Evolutionary conservation across 1,139 yeast species (phyloP).

Genomic region (Taiozyma onychis): DNA sequence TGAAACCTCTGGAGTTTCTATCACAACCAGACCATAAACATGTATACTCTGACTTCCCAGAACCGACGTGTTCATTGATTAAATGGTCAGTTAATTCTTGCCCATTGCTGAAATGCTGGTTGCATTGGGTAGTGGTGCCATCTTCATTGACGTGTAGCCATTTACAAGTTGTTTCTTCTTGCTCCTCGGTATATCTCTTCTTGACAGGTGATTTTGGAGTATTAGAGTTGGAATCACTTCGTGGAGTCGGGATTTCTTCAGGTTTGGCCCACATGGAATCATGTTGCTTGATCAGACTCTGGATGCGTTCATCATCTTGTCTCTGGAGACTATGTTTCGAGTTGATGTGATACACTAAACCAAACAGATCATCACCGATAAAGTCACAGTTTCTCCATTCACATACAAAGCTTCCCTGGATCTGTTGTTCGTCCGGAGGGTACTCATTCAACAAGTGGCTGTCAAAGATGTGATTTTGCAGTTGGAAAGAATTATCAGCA

Average conservation of each 20-base stretch:
- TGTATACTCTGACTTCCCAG: constrained; percentile 61
- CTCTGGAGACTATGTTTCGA: constrained; percentile 33
- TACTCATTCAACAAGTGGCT: constrained; percentile 44
- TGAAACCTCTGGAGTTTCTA: constrained; percentile 55
- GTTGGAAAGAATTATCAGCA: constrained; percentile 36
- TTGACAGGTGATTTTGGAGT: not conserved
- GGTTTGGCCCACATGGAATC: not conserved
- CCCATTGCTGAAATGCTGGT: constrained; percentile 40
- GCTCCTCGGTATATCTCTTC: not conserved
- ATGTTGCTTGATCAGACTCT: not conserved
- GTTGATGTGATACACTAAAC: constrained; percentile 56
- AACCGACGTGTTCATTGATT: constrained; percentile 59
- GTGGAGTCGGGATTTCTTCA: not conserved
- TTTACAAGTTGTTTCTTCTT: constrained; percentile 17
- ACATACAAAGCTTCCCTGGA: constrained; percentile 36
- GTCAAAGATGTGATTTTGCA: constrained; percentile 52
- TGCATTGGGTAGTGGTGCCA: constrained; percentile 33
- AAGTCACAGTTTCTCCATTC: constrained; percentile 72
- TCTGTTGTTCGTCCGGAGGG: constrained; percentile 4
- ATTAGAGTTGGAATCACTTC: not conserved
- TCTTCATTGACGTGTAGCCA: constrained; percentile 10
- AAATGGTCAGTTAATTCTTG: constrained; percentile 70
- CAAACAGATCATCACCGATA: constrained; percentile 43
- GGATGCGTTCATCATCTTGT: constrained; percentile 7
- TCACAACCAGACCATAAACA: constrained; percentile 82